Base-by-base conservation (phyloP, 2,329 filamentous ascomycete genomes). In the Daldinia sp. region DNA sequence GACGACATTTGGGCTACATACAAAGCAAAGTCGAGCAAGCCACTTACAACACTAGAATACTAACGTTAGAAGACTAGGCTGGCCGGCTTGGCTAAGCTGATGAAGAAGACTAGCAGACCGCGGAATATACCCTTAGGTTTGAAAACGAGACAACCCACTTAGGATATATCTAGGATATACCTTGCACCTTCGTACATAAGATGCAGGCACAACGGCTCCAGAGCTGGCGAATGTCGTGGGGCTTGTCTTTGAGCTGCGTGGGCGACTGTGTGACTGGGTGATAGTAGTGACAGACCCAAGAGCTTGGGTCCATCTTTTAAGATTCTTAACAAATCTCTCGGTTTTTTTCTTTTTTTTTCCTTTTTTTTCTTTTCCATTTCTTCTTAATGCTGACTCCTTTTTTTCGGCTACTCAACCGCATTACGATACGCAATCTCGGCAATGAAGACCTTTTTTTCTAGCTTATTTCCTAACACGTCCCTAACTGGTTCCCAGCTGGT, bases 371-470 rank as follows among this genome's bases (percentile, higher is more conserved):
- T n/a, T n/a, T n/a, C n/a, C n/a, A n/a, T 25, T 11, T 25, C n/a
- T 23, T 45, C 39, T 45, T 21, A 15, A 35, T 32, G 19, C 53
- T 30, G n/a, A 8, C 19, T 32, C 53, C 13, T 55, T 30, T 34
- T 60, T 57, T 54, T 41, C 21, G 41, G 52, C 61, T 64, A 58
- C 45, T 64, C 50, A 47, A 66, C 49, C 51, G 49, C 53, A 66
- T 66, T 64, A 64, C 43, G 48, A 35, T 34, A 61, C 30, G 49
- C 35, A 67, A 64, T 67, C 35, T 67, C 64, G 64, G 64, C 55
- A 61, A 52, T 52, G 29, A 48, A 45, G 27, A 48, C 35, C 27
- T 58, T 58, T 41, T 23, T 63, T 45, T 59, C 54, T 61, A 61
- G 60, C 27, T 35, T 30, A 50, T 50, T 50, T 50, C 27, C 47